These are phyloP conservation scores for Aspergillus transmontanensis DNA, from an alignment of 2,329 filamentous ascomycete genomes.

Conservation along the genomic window DNA sequence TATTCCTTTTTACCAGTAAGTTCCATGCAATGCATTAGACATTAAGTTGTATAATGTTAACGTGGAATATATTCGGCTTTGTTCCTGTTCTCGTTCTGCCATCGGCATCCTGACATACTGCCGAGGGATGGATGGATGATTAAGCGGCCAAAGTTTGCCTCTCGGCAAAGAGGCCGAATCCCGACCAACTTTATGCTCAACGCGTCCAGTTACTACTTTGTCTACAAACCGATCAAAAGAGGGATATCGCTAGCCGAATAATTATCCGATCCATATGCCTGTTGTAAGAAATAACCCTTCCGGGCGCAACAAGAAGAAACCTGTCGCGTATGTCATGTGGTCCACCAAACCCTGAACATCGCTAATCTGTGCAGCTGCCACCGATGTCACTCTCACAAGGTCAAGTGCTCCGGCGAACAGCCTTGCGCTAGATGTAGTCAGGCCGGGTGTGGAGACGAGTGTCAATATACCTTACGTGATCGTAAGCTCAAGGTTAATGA, in stretches of 20 bases:
- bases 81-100: not conserved
- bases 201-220: not conserved
- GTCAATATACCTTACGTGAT: slow-evolving; percentile 40
- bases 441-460: slow-evolving; percentile 33
- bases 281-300: slow-evolving; percentile 1
- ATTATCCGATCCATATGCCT: slow-evolving; percentile 6
- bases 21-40: too few relatives aligned
- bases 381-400: slow-evolving; percentile 46
- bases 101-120: not conserved
- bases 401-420: slow-evolving; percentile 46
- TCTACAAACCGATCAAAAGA: not conserved
- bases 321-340: slow-evolving; percentile 15
- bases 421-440: slow-evolving; percentile 41
- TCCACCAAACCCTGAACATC: not conserved
- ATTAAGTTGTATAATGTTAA: too few relatives aligned
- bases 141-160: not conserved
- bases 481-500: slow-evolving; percentile 38
- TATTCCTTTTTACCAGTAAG: too few relatives aligned
- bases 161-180: slow-evolving; percentile 10
- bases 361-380: slow-evolving; percentile 29
- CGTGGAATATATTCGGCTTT: too few relatives aligned
- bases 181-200: slow-evolving; percentile 5
- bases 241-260: not conserved
- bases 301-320: slow-evolving; percentile 17
- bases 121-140: slow-evolving; percentile 10